Evolutionary conservation across 306 rosid genomes (phyloP).

Genomic region (Malus fusca): DNA sequence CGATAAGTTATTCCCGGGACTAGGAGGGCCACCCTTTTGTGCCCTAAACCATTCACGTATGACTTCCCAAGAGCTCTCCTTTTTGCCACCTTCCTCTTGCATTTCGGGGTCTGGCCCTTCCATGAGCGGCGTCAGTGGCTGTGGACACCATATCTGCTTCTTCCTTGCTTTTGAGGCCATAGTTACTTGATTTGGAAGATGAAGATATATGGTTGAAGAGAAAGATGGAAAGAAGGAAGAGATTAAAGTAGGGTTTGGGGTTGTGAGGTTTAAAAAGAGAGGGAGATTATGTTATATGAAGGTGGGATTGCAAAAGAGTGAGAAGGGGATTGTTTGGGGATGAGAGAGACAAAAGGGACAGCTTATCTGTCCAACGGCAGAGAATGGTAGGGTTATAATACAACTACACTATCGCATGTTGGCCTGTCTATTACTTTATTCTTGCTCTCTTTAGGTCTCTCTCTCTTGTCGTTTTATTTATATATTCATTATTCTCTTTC

Average conservation of each 20-base stretch:
- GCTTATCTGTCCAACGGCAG: constrained; percentile 55
- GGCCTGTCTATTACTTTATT: constrained; percentile 80
- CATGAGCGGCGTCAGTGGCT: constrained; percentile 79
- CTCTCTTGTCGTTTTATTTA: constrained; percentile 39
- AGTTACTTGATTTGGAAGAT: neutral
- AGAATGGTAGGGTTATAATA: constrained; percentile 32
- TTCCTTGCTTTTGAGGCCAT: constrained; percentile 73
- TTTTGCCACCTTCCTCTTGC: constrained; percentile 79
- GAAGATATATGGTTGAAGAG: neutral
- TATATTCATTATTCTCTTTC: constrained; percentile 14
- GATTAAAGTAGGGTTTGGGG: constrained; percentile 3
- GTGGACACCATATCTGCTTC: constrained; percentile 79
- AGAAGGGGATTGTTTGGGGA: neutral
- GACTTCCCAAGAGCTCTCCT: constrained; percentile 83
- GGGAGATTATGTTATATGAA: neutral
- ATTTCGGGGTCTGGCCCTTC: constrained; percentile 90
- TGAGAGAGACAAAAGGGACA: constrained; percentile 76
- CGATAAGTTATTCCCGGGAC: neutral
- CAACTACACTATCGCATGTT: constrained; percentile 56
- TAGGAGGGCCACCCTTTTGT: constrained; percentile 32
- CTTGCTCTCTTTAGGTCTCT: constrained; percentile 40
- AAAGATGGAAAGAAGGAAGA: neutral
- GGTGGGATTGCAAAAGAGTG: neutral
- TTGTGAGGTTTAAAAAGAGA: neutral
- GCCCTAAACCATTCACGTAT: constrained; percentile 81